phyloP scores from a whole-genome alignment of 73 alveolate genomes.

The Paramecium bursaria region DNA sequence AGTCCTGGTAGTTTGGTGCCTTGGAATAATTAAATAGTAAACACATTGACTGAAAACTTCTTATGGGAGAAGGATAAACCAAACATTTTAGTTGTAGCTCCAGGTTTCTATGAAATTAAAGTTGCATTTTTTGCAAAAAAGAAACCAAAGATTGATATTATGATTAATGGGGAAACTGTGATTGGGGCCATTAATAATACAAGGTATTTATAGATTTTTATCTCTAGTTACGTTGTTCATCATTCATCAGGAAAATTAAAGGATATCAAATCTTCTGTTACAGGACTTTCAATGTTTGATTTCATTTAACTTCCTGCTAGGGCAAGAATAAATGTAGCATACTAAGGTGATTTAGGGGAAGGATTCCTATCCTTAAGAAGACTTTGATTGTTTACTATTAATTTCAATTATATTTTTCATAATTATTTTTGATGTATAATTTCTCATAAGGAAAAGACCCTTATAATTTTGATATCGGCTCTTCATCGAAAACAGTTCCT shows the following conservation, averaged over 20 bases:
- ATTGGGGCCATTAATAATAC: slow-evolving; percentile 79
- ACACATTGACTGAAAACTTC: slow-evolving; percentile 98
- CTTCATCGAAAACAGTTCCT: too few relatives aligned
- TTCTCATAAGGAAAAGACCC: slow-evolving; percentile 52
- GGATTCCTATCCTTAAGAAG: slow-evolving; percentile 71
- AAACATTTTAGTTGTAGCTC: slow-evolving; percentile 86
- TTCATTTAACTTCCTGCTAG: slow-evolving; percentile 96
- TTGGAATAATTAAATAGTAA: slow-evolving; percentile 94
- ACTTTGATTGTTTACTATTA: slow-evolving; percentile 12
- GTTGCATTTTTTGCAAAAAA: slow-evolving; percentile 95
- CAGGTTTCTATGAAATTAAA: slow-evolving; percentile 96
- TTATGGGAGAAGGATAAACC: slow-evolving; percentile 96
- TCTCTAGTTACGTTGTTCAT: slow-evolving; percentile 80
- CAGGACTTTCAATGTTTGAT: slow-evolving; percentile 96
- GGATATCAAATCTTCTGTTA: slow-evolving; percentile 89
- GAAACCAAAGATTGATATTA: slow-evolving; percentile 91
- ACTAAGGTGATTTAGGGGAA: slow-evolving; percentile 85
- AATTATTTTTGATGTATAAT: slow-evolving; percentile 59
- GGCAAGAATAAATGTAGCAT: slow-evolving; percentile 91
- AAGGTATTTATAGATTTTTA: slow-evolving; percentile 1
- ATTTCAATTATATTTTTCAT: neutral
- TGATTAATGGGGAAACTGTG: slow-evolving; percentile 95
- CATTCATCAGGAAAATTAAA: slow-evolving; percentile 89
- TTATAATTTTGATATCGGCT: slow-evolving; percentile 56
- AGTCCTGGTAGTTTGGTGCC: slow-evolving; percentile 88